phyloP scores from a whole-genome alignment of 495 filamentous ascomycete genomes.

The Pyronema domesticum region DNA sequence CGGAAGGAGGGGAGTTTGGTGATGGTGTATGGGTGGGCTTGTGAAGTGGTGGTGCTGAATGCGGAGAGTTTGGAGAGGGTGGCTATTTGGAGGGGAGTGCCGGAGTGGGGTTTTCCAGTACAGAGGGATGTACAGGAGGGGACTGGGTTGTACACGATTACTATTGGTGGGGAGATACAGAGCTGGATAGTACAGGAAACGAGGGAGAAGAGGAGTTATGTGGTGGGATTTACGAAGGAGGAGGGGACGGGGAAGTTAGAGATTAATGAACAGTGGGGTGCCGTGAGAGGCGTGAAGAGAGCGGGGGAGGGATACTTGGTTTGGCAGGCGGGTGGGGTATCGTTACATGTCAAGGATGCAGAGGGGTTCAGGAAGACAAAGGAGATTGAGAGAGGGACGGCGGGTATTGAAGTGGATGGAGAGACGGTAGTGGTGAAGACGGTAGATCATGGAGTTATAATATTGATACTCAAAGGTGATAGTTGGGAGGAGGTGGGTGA shows the following conservation, averaged over 20 bases:
- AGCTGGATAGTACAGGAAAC: conserved; percentile 13
- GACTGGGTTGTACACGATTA: conserved; percentile 9
- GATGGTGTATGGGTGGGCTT: conserved; percentile 15
- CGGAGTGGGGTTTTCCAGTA: conserved; percentile 17
- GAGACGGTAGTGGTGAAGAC: neutral
- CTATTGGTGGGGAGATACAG: conserved; percentile 8
- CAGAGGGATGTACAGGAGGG: neutral
- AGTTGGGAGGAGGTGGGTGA: neutral
- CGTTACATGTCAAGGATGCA: conserved; percentile 9
- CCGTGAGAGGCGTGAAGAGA: conserved; percentile 6
- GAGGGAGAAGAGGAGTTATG: neutral
- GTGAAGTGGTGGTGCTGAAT: conserved; percentile 16
- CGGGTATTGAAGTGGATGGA: neutral
- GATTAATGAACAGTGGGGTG: conserved; percentile 4
- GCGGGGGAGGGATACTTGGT: conserved; percentile 11
- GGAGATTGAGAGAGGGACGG: conserved; percentile 2
- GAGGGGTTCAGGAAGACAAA: conserved; percentile 9
- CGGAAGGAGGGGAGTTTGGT: conserved; percentile 2
- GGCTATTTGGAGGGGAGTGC: conserved; percentile 17
- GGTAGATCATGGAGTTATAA: neutral
- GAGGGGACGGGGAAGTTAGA: conserved; percentile 6
- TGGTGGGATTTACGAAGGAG: conserved; percentile 6
- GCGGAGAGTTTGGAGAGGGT: conserved; percentile 17
- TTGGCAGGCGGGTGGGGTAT: conserved; percentile 9
- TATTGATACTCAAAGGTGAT: neutral